Evolutionary conservation across 306 rosid genomes (phyloP).

Genomic region (Hippophae rhamnoides): DNA sequence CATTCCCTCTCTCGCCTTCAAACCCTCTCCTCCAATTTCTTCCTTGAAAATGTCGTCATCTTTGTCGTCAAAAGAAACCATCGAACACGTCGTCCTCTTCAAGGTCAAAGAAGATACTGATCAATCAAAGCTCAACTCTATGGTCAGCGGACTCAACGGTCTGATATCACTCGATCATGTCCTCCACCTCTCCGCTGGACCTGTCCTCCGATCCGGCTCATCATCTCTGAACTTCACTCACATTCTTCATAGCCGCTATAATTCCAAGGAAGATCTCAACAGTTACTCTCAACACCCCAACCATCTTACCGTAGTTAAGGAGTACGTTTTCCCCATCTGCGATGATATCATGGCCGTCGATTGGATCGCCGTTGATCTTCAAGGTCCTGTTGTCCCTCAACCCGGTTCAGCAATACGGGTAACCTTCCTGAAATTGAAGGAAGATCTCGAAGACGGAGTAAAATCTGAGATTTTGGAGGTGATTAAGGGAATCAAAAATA

Average conservation of each 20-base stretch:
- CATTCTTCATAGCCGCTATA: slow-evolving; percentile 77
- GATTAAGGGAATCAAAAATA: slow-evolving; percentile 37
- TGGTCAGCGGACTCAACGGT: slow-evolving; percentile 44
- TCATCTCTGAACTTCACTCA: slow-evolving; percentile 59
- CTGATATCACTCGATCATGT: slow-evolving; percentile 51
- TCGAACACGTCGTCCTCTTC: slow-evolving; percentile 80
- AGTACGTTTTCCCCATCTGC: slow-evolving; percentile 51
- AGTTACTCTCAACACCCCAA: slow-evolving; percentile 48
- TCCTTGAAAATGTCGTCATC: slow-evolving; percentile 19
- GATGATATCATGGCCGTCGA: slow-evolving; percentile 89
- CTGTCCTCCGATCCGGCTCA: slow-evolving; percentile 56
- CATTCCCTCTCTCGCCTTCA: slow-evolving; percentile 15
- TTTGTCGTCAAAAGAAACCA: slow-evolving; percentile 19
- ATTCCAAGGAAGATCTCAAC: slow-evolving; percentile 47
- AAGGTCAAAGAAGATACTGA: slow-evolving; percentile 68
- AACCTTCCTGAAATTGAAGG: slow-evolving; percentile 68
- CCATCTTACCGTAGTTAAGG: slow-evolving; percentile 63
- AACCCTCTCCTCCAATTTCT: slow-evolving; percentile 9
- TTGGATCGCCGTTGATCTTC: slow-evolving; percentile 44
- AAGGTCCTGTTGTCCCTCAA: slow-evolving; percentile 11
- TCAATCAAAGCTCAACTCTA: slow-evolving; percentile 41
- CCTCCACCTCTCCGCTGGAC: slow-evolving; percentile 55
- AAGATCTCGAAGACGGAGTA: slow-evolving; percentile 19
- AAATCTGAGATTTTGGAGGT: slow-evolving; percentile 43
- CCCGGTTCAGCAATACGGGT: slow-evolving; percentile 52